phyloP scores from a whole-genome alignment of 306 rosid genomes.

The Crotalaria pallida region DNA sequence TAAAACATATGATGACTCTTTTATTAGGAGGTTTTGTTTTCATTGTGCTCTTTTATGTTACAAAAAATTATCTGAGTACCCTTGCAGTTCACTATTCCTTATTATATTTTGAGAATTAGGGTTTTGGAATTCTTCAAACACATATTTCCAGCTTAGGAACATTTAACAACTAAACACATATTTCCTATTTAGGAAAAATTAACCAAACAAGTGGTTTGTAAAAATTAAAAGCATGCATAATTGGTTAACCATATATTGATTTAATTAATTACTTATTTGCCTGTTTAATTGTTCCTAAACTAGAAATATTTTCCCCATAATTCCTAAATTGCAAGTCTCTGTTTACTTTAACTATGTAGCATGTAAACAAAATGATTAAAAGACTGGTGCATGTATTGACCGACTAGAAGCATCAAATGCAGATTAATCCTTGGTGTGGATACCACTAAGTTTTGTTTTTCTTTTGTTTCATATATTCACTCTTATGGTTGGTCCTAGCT shows the following conservation, averaged over 20 bases:
- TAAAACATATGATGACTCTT: background rate
- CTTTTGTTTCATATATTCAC: background rate
- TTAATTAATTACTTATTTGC: background rate
- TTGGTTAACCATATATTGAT: background rate
- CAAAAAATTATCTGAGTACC: background rate
- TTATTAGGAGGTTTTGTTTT: background rate
- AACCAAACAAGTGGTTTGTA: background rate
- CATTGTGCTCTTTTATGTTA: background rate
- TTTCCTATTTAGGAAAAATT: background rate
- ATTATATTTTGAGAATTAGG: background rate
- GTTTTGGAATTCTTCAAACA: no score
- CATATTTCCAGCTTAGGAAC: no score
- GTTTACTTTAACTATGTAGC: background rate
- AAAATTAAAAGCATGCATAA: background rate
- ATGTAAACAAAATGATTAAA: background rate
- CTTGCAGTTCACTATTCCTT: background rate
- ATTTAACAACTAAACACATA: no score
- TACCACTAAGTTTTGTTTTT: background rate
- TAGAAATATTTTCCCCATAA: background rate
- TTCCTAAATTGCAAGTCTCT: background rate
- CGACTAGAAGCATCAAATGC: background rate
- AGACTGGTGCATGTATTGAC: background rate
- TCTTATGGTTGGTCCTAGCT: background rate
- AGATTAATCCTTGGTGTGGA: background rate
- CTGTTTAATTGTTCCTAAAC: background rate